Evolutionary conservation across 257 asterid genomes (phyloP), one percentile per base, ranked within the genome.

Genomic region (Solanum chilense): DNA sequence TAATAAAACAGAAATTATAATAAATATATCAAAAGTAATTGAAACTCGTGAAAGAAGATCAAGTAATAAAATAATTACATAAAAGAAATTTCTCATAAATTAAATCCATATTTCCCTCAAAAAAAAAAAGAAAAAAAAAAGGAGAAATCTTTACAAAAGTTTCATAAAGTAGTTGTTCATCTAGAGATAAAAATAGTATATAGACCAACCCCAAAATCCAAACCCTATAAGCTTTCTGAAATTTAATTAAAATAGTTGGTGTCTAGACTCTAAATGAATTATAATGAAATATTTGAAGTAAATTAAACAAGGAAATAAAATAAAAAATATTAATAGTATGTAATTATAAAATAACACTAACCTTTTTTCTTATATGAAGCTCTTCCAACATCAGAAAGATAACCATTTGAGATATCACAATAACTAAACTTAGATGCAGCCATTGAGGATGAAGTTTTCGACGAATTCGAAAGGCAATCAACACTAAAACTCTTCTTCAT

Each of bases 401-500:
- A 90, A 6, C 89, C 90, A 60, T 49, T 15, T 21, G 90, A 77
- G 3, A 73, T 21, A 9, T 45, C 25, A 82, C 44, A 41, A 75
- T 60, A 83, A 44, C 80, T 25, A 39, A 86, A 85, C 6, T 52
- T 52, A 13, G 82, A 39, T 35, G 25, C 37, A 29, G 7, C 21
- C 18, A 76, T 75, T 39, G 42, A 27, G 25, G 60, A 49, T 42
- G 62, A 85, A 56, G 29, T 47, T 13, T 62, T 42, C 3, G 76
- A 74, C 7, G 89, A 82, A 74, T 77, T 42, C 3, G 64, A 9
- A 1, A 90, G 69, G 82, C 71, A 84, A 35, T 85, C 88, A 60
- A 84, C 14, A 66, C 90, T 90, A 23, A 86, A 86, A 74, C 92
- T 90, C 44, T 90, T 90, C 87, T 82, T 86, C 58, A 90, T 88